phyloP scores from a whole-genome alignment of 331 rosid genomes.

The Prunus yedoensis region DNA sequence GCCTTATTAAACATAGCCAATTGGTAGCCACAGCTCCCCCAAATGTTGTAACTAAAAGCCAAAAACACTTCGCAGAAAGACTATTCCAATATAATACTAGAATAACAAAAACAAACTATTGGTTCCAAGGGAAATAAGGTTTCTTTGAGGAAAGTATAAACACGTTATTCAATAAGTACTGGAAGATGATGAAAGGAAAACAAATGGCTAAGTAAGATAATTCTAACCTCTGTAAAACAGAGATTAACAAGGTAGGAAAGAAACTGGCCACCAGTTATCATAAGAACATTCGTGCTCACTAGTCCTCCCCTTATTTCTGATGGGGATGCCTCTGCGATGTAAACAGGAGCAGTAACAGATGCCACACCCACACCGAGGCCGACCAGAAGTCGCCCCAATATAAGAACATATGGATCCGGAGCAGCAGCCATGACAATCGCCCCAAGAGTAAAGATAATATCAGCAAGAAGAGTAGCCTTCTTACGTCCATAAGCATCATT shows the following conservation, averaged over 20 bases:
- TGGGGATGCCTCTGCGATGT: slow-evolving; percentile 58
- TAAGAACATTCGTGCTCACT: slow-evolving; percentile 52
- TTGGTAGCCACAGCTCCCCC: neutral
- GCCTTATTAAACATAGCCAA: neutral
- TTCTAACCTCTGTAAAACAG: slow-evolving; percentile 47
- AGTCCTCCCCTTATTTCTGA: slow-evolving; percentile 57
- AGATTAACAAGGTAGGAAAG: slow-evolving; percentile 52
- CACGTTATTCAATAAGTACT: neutral
- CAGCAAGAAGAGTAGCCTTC: slow-evolving; percentile 52
- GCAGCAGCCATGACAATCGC: slow-evolving; percentile 57
- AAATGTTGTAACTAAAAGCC: neutral
- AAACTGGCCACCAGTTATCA: slow-evolving; percentile 57
- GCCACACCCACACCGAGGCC: slow-evolving; percentile 55
- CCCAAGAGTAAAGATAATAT: slow-evolving; percentile 45
- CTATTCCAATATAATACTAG: neutral
- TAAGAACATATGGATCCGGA: slow-evolving; percentile 52
- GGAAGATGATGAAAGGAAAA: neutral
- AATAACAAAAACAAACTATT: too few species aligned
- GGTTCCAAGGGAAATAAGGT: neutral
- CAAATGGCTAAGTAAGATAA: slow-evolving; percentile 9
- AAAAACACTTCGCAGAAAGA: neutral
- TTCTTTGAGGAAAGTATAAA: neutral
- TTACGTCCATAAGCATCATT: slow-evolving; percentile 50
- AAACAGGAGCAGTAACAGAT: slow-evolving; percentile 57
- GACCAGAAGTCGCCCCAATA: slow-evolving; percentile 44